These are phyloP conservation scores for Anthracocystis setariae DNA, from an alignment of 1,284 basidiomycete species.

Conservation along the genomic window DNA sequence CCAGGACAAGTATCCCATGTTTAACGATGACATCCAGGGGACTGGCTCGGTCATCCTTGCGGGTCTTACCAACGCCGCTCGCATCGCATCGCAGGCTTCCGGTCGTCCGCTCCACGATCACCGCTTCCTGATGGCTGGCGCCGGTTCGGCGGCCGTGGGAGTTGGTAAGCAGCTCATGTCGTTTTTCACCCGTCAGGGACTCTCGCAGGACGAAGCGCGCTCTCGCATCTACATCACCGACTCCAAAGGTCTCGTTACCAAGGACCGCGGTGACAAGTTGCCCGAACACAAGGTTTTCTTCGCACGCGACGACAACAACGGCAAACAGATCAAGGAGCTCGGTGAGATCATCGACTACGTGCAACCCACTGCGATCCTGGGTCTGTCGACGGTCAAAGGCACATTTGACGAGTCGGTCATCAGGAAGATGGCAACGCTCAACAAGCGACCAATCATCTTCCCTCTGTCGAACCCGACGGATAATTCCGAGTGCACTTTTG, in stretches of 20 bases:
- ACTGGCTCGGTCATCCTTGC: constrained; percentile 79
- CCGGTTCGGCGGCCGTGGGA: constrained; percentile 87
- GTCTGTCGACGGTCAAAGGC: constrained; percentile 85
- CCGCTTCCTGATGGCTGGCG: constrained; percentile 88
- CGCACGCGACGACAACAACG: constrained; percentile 62
- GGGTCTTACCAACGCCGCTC: constrained; percentile 88
- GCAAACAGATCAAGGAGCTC: constrained; percentile 69
- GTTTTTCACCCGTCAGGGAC: constrained; percentile 63
- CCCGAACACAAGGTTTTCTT: constrained; percentile 64
- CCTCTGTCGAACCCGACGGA: constrained; percentile 92
- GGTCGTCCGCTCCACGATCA: constrained; percentile 78
- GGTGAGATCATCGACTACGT: constrained; percentile 85
- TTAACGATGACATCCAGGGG: constrained; percentile 84
- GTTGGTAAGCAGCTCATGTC: constrained; percentile 66
- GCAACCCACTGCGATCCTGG: constrained; percentile 88
- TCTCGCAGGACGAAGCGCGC: constrained; percentile 61
- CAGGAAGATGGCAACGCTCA: constrained; percentile 82
- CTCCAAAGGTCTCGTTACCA: constrained; percentile 65
- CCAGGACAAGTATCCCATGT: constrained; percentile 64
- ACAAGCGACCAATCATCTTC: constrained; percentile 90
- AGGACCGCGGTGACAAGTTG: constrained; percentile 62
- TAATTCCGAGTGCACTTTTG: constrained; percentile 79
- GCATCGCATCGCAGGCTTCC: constrained; percentile 78
- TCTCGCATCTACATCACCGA: constrained; percentile 64
- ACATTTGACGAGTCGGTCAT: constrained; percentile 83